Evolutionary conservation across 108 stramenopile species (phyloP), one percentile per base, ranked within the genome.

Genomic region (Cylindrotheca closterium): DNA sequence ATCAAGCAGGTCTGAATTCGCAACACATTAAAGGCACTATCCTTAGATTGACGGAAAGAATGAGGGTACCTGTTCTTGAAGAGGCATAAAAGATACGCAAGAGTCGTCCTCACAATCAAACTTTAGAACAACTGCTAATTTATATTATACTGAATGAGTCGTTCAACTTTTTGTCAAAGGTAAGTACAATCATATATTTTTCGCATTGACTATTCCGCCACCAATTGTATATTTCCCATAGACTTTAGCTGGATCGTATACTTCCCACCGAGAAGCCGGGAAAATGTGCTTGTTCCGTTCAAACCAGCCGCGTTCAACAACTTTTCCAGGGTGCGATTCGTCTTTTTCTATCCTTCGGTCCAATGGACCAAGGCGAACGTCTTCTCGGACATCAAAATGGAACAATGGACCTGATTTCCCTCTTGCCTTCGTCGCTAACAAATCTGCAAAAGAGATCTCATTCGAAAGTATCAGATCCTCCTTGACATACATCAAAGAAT

Each of bases 211-310:
- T 63, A 89, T 88, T 29, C 88, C 87, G 19, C 95, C 95, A 58
- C 89, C 63, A 70, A 96, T 96, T 19, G 94, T 94, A 60, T 96
- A 98, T 3, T 47, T 71, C 28, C 92, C 94, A 66, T 93, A 91
- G 42, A 93, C 94, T 58, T 91, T 91, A 22, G 79, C 75, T 2
- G 97, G 97, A 65, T 98, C 97, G 61, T 88, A 98, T 24, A 94
- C 63, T 69, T 99, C 97, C 98, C 97, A 99, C 22, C 97, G 90
- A 60, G 76, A 83, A 1, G 97, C 97, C 7, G 98, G 98, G 70
- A 98, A 99, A 32, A 99, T 96, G 64, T 99, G 98, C 57, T 98
- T 98, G 78, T 98, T 98, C 28, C 91, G 71, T 67, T 99, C 97
- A 68, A 96, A 97, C 97, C 97, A 99, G 19, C 84, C 54, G 34